Conservation (phyloP, 1,139 yeast genomes). For the Saccharomyces uvarum region DNA sequence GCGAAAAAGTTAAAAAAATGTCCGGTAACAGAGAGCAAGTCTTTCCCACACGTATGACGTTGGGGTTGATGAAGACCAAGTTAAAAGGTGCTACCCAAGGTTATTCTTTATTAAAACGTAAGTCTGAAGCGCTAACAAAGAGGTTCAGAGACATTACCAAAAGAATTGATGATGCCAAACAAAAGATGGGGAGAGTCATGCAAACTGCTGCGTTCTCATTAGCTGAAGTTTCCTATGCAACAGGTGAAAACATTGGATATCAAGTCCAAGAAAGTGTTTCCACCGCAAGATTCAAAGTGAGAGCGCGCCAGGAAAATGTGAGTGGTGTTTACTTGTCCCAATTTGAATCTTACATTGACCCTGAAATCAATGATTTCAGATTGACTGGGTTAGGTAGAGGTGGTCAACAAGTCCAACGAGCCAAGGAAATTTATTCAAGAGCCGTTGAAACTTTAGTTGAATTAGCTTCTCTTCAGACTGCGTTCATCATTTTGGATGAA, state of each 20-base stretch:
- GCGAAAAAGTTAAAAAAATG: slow-evolving; percentile 26
- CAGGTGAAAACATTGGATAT: slow-evolving; percentile 89
- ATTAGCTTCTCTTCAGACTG: slow-evolving; percentile 90
- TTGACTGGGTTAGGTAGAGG: slow-evolving; percentile 97
- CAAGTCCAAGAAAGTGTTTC: slow-evolving; percentile 94
- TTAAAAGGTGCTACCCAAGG: slow-evolving; percentile 97
- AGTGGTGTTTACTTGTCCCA: slow-evolving; percentile 93
- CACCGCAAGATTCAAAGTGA: slow-evolving; percentile 81
- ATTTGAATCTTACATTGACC: slow-evolving; percentile 77
- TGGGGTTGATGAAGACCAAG: slow-evolving; percentile 89
- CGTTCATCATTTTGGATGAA: slow-evolving; percentile 91
- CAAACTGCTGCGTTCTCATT: slow-evolving; percentile 95
- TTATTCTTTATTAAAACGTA: slow-evolving; percentile 84
- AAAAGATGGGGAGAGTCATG: slow-evolving; percentile 97
- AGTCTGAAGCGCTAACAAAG: slow-evolving; percentile 93
- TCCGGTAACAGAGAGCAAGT: slow-evolving; percentile 62
- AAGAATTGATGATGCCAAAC: slow-evolving; percentile 87
- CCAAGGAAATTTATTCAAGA: slow-evolving; percentile 83
- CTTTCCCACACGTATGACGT: slow-evolving; percentile 95
- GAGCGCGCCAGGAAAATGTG: slow-evolving; percentile 91
- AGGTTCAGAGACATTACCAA: slow-evolving; percentile 92
- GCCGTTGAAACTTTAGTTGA: slow-evolving; percentile 96
- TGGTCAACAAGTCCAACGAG: slow-evolving; percentile 96
- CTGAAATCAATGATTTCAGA: slow-evolving; percentile 83
- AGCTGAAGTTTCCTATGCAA: slow-evolving; percentile 95